Percentiles rank a stretch among this genome's conserved stretches.
Conservation (phyloP, 2,329 filamentous ascomycete genomes). For the Fusarium lyarnte region DNA sequence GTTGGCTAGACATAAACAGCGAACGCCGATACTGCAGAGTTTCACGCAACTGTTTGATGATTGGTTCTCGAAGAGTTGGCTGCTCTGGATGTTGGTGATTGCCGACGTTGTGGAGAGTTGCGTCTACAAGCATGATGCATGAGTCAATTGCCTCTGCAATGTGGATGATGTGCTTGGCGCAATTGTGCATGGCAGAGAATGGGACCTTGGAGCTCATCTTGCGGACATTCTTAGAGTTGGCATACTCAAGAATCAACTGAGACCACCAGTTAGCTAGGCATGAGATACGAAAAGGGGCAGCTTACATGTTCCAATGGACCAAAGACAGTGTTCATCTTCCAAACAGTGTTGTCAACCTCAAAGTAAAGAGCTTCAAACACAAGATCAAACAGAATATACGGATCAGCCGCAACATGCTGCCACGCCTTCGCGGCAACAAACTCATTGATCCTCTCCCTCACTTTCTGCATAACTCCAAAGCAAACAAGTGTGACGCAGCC, state of each 20-base stretch:
- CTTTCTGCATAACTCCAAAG: constrained; percentile 38
- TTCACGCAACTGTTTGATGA: constrained; percentile 42
- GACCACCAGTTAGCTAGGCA: not conserved
- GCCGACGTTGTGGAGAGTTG: constrained; percentile 24
- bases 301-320: constrained; percentile 44
- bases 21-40: constrained; percentile 46
- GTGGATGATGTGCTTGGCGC: constrained; percentile 45
- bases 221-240: constrained; percentile 37
- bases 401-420: constrained; percentile 36
- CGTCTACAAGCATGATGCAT: constrained; percentile 40
- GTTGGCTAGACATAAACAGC: constrained; percentile 49
- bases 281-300: not conserved
- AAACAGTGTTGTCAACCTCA: constrained; percentile 43
- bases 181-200: constrained; percentile 44
- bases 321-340: constrained; percentile 46
- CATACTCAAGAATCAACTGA: constrained; percentile 41
- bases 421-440: constrained; percentile 40
- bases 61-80: constrained; percentile 3
- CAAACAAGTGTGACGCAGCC: constrained; percentile 38
- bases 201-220: constrained; percentile 43
- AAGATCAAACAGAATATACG: constrained; percentile 45
- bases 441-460: constrained; percentile 37
- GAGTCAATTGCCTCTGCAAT: constrained; percentile 44
- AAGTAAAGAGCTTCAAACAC: constrained; percentile 43
- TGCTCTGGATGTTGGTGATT: constrained; percentile 3